Base-by-base conservation (phyloP, 257 asterid species). In the Ilex asprella region DNA sequence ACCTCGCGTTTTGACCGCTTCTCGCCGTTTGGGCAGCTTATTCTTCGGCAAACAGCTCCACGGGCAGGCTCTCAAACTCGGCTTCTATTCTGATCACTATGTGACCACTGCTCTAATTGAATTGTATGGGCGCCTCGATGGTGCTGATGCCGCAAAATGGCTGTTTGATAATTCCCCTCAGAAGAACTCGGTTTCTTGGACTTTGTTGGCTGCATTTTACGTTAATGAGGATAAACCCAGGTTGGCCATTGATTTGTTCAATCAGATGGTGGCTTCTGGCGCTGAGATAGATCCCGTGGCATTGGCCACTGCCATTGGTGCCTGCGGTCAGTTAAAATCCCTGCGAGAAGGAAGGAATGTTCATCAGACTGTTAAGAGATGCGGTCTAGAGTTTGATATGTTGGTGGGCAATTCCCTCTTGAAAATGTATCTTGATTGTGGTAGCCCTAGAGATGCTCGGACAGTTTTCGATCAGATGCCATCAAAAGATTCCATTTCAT, bases 401-500 rank as follows among this genome's bases (percentile, higher is more conserved):
- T 32, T 73, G 59, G 67, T 73, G 54, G 66, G 70, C 16, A 73
- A 73, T 55, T 58, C 78, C 35, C 60, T 73, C n/a, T 7, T 73
- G 67, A 67, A 73, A 56, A 67, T 73, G 78, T 73, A 67, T 56
- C n/a, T 68, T 54, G 74, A 73, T 44, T 73, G 78, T 59, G 78
- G 78, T 16, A 67, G 73, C 30, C 11, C 67, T 15, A 60, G 39
- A 47, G 74, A 73, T 63, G 73, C 74, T n/a, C 65, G 70, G 53
- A 62, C 62, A 9, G 73, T 64, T 44, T 73, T 73, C 63, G 70
- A 73, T 73, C 53, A 51, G 56, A 67, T 73, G 58, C 31, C 7
- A 56, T 9, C 52, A 30, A 73, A 60, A 68, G 74, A 73, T 73
- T 73, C 67, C 52, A 73, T 73, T 44, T 67, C 78, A 52, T 73